These are phyloP conservation scores for Irpex sp. DNA, from an alignment of 1,284 basidiomycete species.

Conservation along the genomic window DNA sequence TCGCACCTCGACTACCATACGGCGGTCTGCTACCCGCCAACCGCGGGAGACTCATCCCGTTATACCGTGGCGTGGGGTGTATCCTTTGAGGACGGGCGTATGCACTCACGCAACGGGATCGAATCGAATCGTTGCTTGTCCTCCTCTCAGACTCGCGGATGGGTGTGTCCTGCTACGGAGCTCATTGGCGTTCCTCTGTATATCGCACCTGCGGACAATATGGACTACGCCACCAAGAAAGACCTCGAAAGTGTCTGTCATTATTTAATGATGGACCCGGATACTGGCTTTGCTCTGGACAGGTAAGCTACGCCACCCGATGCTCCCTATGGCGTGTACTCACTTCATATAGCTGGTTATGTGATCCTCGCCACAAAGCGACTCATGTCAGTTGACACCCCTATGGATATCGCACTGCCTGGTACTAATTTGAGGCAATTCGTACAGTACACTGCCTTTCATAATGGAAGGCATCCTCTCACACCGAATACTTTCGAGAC, in stretches of 20 bases:
- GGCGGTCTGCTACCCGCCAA: constrained; percentile 3
- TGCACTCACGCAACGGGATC: constrained; percentile 1
- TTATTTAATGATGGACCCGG: constrained; percentile 9
- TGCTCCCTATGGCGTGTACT: background rate
- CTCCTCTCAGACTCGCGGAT: constrained; percentile 2
- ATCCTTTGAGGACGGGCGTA: constrained; percentile 1
- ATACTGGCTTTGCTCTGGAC: constrained; percentile 7
- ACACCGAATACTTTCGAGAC: constrained; percentile 6
- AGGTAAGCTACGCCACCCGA: background rate
- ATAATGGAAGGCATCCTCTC: constrained; percentile 1
- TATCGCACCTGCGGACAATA: constrained; percentile 4
- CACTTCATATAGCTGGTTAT: background rate
- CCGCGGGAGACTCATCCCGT: background rate
- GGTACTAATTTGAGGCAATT: too few species aligned
- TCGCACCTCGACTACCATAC: constrained; percentile 2
- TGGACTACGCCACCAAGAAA: constrained; percentile 2
- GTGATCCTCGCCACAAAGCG: constrained; percentile 1
- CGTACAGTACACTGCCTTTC: constrained; percentile 4
- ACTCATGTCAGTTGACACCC: background rate
- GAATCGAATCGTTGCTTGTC: constrained; percentile 2
- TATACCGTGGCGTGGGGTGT: constrained; percentile 5
- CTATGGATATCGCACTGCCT: too few species aligned
- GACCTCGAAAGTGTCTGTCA: constrained; percentile 7
- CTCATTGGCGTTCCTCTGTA: constrained; percentile 8
- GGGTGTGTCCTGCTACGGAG: constrained; percentile 8